Evolutionary conservation across 2,329 filamentous ascomycete species (phyloP).

Genomic region (Diplodia intermedia): DNA sequence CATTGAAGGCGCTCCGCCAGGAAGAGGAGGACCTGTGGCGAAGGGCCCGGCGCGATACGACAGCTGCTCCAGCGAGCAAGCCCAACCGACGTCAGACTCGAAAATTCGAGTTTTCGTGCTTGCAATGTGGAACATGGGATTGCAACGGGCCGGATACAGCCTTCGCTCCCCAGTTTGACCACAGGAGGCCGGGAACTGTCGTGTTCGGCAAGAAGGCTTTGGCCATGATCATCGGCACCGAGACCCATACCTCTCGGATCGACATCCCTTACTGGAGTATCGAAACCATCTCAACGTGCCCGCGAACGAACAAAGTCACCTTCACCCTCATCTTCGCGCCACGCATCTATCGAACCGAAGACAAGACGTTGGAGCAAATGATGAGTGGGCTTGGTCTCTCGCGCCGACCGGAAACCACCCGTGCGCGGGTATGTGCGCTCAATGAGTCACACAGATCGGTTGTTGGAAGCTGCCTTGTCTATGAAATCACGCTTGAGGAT

Average conservation of each 20-base stretch:
- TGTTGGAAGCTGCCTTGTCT: constrained; percentile 59
- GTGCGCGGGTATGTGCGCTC: constrained; percentile 47
- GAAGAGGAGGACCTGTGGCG: constrained; percentile 36
- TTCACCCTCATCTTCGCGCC: constrained; percentile 51
- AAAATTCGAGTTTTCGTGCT: constrained; percentile 39
- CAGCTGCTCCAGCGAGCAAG: background rate
- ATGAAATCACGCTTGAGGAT: constrained; percentile 48
- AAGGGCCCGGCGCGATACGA: constrained; percentile 13
- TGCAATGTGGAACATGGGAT: constrained; percentile 53
- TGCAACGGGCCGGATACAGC: constrained; percentile 44
- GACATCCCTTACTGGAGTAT: constrained; percentile 53
- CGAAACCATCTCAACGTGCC: constrained; percentile 46
- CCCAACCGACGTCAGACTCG: background rate
- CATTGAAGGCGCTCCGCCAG: constrained; percentile 38
- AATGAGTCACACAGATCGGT: constrained; percentile 47
- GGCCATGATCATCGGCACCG: constrained; percentile 37
- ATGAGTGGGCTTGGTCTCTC: constrained; percentile 32
- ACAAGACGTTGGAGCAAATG: constrained; percentile 30
- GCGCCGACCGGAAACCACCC: constrained; percentile 27
- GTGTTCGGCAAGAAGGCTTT: constrained; percentile 46
- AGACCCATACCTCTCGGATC: constrained; percentile 42
- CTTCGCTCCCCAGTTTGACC: constrained; percentile 51
- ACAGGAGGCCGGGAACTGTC: constrained; percentile 51
- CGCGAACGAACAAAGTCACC: constrained; percentile 42
- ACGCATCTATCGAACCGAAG: constrained; percentile 46